phyloP scores from a whole-genome alignment of 495 filamentous ascomycete species.

The Tuber calosporum region DNA sequence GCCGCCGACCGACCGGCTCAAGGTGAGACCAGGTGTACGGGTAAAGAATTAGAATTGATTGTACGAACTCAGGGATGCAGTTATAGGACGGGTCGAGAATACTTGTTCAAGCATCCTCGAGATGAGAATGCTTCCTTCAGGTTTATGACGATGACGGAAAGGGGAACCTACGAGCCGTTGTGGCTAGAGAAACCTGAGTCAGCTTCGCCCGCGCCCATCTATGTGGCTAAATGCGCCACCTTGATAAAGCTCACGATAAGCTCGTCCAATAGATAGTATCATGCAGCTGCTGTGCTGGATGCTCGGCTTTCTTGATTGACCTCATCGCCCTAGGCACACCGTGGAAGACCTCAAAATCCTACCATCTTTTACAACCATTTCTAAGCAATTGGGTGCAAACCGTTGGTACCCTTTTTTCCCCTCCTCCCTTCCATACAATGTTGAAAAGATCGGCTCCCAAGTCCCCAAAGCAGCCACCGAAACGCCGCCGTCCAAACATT shows the following conservation, averaged over 20 bases:
- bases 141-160: not conserved
- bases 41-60: not conserved
- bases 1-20: not conserved
- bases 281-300: not conserved
- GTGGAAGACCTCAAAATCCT: not conserved
- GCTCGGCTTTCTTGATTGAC: not conserved
- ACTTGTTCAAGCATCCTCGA: not conserved
- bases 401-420: not conserved
- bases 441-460: slow-evolving; percentile 46
- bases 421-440: slow-evolving; percentile 41
- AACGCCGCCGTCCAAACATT: slow-evolving; percentile 44
- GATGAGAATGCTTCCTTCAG: not conserved
- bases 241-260: not conserved
- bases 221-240: not conserved
- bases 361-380: not conserved
- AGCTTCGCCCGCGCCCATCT: not conserved
- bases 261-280: not conserved
- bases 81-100: not conserved
- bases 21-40: not conserved
- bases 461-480: slow-evolving; percentile 35
- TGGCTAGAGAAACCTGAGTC: not conserved
- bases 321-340: not conserved
- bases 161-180: not conserved
- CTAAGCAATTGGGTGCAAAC: not conserved
- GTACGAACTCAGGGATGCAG: not conserved